Evolutionary conservation across 169 alveolate genomes (phyloP).

Genomic region (Sarcocystis neurona): DNA sequence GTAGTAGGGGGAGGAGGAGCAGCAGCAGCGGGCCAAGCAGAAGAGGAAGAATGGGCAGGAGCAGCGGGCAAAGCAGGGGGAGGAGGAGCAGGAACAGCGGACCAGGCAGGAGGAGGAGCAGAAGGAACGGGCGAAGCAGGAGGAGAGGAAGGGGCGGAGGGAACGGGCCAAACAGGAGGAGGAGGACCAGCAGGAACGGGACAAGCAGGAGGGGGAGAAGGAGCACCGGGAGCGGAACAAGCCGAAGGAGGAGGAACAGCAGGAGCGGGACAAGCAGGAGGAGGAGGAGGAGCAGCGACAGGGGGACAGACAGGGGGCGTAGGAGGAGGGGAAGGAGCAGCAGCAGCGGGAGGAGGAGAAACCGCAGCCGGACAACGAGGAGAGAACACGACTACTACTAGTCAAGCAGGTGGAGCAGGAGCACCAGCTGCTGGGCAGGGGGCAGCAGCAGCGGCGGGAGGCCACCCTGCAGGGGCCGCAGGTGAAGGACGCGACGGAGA

Average conservation of each 20-base stretch:
- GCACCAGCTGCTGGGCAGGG: background rate
- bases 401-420: background rate
- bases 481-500: background rate
- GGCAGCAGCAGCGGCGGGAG: conserved; percentile 32
- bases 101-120: background rate
- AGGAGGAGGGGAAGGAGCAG: background rate
- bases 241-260: no score
- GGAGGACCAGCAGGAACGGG: background rate
- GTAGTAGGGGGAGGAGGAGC: no score
- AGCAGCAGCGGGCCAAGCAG: no score
- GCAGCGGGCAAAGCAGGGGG: background rate
- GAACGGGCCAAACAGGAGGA: background rate
- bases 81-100: background rate
- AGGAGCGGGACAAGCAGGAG: background rate
- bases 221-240: no score
- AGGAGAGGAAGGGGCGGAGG: background rate
- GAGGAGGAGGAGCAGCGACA: background rate
- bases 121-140: background rate
- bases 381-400: background rate
- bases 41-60: no score
- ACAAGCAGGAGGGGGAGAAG: background rate
- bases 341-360: background rate
- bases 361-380: background rate
- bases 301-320: background rate
- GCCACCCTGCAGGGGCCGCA: conserved; percentile 19